Evolutionary conservation across 306 rosid species (phyloP).

Genomic region (Quercus berberidifolia): DNA sequence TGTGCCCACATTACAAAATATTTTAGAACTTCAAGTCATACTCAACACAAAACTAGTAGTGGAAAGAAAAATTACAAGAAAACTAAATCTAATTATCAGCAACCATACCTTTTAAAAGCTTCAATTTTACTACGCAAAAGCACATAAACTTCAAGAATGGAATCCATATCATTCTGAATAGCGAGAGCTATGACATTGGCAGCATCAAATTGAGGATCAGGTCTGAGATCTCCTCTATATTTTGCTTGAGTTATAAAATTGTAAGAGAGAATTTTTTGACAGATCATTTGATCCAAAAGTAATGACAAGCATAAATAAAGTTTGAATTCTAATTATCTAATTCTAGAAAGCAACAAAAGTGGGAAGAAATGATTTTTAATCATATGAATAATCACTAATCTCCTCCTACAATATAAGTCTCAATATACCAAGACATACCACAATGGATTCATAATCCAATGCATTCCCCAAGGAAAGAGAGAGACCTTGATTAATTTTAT

Average conservation of each 20-base stretch:
- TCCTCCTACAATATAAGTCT: too few species aligned
- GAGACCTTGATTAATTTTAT: too few species aligned
- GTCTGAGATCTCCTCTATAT: conserved; percentile 65
- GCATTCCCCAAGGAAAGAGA: too few species aligned
- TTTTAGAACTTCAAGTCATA: not conserved
- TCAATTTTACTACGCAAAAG: conserved; percentile 46
- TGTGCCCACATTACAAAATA: not conserved
- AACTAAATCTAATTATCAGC: conserved; percentile 6
- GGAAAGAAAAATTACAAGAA: conserved; percentile 3
- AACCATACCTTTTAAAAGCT: conserved; percentile 54
- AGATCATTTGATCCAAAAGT: not conserved
- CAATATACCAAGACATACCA: too few species aligned
- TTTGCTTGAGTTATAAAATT: conserved; percentile 46
- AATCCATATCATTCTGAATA: not conserved
- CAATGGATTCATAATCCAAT: too few species aligned
- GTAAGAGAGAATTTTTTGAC: not conserved
- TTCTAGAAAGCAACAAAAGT: not conserved
- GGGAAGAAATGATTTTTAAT: not conserved
- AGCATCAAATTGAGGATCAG: conserved; percentile 69
- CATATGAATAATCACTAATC: not conserved
- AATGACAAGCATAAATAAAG: not conserved
- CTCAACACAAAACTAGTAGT: conserved; percentile 4
- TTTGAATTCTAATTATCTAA: not conserved
- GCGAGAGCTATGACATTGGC: conserved; percentile 38
- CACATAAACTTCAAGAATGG: conserved; percentile 37